Base-by-base conservation (phyloP, 1,284 basidiomycete species). In the Mycosarcoma mackinlayi region DNA sequence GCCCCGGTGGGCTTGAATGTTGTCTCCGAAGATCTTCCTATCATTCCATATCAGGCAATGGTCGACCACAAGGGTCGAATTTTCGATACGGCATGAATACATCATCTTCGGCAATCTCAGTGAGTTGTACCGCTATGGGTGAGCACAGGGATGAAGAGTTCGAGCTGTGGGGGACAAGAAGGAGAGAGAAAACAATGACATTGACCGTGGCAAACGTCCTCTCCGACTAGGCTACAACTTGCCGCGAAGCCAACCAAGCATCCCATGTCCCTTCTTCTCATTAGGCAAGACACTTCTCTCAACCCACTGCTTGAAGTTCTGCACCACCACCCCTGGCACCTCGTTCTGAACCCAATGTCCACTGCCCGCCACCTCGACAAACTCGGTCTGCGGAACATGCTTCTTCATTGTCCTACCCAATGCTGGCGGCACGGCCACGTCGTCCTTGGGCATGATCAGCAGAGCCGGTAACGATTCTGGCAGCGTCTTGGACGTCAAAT, bases 341-440 rank as follows among this genome's bases (percentile, higher is more conserved):
- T 74, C 72, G 62, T 67, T 70, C 59, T 70, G 67, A 1, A 64
- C 63, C 61, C 63, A 74, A 34, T 74, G 72, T 1, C 72, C 72
- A 21, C 59, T 59, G 24, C 58, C 61, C 0, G 46, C 54, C 0
- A 74, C 51, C 31, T 66, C 62, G 45, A 70, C 56, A 21, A 71
- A 46, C 31, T 67, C 57, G 35, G 51, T 54, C 35, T 70, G 62
- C 4, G 72, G 67, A 0, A 74, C 72, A 44, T 64, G 62, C 52
- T 67, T 65, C 52, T 50, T 53, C 67, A 71, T 74, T 7, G 54
- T 61, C 45, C 31, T 52, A 19, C 62, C 58, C 52, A 74, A 27
- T 3, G 62, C 46, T 3, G 68, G 67, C 19, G 72, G 72, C 5
- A 74, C 67, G 18, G 72, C 72, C 3, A 71, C 58, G 30, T 74